Percentiles rank a stretch among this genome's conserved stretches.
These are phyloP conservation scores for Penicillium sp. DNA, from an alignment of 2,329 filamentous ascomycete genomes.

Conservation along the genomic window DNA sequence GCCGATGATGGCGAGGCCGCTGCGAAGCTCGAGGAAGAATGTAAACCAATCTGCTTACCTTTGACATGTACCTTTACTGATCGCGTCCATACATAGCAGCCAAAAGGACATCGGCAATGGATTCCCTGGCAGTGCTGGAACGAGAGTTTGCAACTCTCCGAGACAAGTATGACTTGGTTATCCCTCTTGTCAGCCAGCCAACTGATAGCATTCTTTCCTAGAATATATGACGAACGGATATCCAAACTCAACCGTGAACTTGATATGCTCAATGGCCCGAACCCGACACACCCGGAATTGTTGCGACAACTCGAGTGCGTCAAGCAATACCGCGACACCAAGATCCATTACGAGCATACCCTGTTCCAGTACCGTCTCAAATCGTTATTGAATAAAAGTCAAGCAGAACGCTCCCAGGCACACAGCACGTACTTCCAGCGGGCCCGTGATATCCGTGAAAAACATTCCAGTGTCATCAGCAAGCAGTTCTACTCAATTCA, in stretches of 20 bases:
- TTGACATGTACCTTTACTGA: neutral
- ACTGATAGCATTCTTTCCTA: constrained; percentile 43
- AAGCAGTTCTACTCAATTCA: constrained; percentile 93
- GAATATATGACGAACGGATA: constrained; percentile 86
- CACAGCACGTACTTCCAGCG: constrained; percentile 91
- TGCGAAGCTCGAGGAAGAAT: constrained; percentile 59
- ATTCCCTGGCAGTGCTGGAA: constrained; percentile 79
- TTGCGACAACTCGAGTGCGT: constrained; percentile 88
- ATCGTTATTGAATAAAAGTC: constrained; percentile 73
- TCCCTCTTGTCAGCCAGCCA: neutral
- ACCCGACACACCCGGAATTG: constrained; percentile 83
- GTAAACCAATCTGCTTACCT: constrained; percentile 39
- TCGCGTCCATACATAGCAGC: constrained; percentile 59
- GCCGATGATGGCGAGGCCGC: constrained; percentile 50
- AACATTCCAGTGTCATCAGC: constrained; percentile 77
- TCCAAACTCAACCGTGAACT: constrained; percentile 75
- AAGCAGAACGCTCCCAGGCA: constrained; percentile 82
- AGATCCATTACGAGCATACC: constrained; percentile 74
- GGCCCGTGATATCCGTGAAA: constrained; percentile 80
- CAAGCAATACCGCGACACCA: constrained; percentile 79
- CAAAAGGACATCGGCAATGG: constrained; percentile 78
- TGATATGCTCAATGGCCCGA: constrained; percentile 61
- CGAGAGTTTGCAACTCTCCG: constrained; percentile 86
- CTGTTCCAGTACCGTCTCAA: constrained; percentile 75
- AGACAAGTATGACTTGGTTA: constrained; percentile 54